Base-by-base conservation (phyloP, 352 stramenopile species). In the Phytopythium kandeliae region DNA sequence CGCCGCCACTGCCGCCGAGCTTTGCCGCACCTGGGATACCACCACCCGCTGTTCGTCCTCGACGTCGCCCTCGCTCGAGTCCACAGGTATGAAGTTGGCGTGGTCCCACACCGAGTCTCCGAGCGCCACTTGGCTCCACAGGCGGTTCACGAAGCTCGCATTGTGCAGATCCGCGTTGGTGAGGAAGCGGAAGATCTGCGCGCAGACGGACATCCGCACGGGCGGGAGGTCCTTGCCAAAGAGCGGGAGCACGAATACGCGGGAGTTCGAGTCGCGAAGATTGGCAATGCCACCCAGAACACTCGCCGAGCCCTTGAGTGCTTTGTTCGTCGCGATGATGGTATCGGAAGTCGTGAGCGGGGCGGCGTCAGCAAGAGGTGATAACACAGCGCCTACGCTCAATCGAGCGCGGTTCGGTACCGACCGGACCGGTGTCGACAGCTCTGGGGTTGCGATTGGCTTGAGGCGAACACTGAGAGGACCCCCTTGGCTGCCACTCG, bases 91-190 rank as follows among this genome's bases (percentile, higher is more conserved):
- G 37, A 90, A 89, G 56, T 89, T 89, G n/a, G 71, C 62, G 45
- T 91, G 72, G 43, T 94, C 79, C 84, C 84, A 92, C 2, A 92
- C 75, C 0, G 59, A 71, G 25, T 88, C 74, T 12, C 78, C 74
- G 11, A 90, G 69, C 15, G 84, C 67, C 54, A 95, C 65, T 28
- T 87, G 70, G 43, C 76, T 95, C 84, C 84, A 95, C 19, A 95
- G 58, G 25, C 71, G 80, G 55, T 67, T 91, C 54, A 95, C 81
- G n/a, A 95, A 68, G 35, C 79, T 92, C 10, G 80, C 79, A 53
- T 92, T 92, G 62, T 95, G 87, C 38, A 95, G 42, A 26, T 92
- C 84, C 0, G 71, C 67, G 41, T 88, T 89, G 6, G 73, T 80
- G 43, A 95, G 73, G 47, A 74, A 92, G 28, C 71, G 57, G 55